Base-by-base conservation (phyloP, 2,329 filamentous ascomycete species). In the Penicillium italicum region DNA sequence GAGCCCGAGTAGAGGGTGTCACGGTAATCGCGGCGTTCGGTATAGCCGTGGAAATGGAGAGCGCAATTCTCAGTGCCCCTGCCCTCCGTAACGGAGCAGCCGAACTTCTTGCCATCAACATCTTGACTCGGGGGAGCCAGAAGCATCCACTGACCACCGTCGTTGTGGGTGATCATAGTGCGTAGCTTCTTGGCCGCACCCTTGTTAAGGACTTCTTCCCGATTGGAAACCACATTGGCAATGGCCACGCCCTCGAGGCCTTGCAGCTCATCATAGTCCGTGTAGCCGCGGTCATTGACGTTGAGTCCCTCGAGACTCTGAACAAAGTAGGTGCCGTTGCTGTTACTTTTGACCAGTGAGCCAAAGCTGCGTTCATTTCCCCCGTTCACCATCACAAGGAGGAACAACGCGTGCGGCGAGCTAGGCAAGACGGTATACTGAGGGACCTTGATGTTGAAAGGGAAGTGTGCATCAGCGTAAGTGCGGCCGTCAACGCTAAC, bases 261-360 rank as follows among this genome's bases (percentile, higher is more conserved):
- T 45, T 89, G 83, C 79, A 97, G 91, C 77, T 96, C 97, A 72
- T 99, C 94, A 73, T 96, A 99, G 70, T 99, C 94, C 42, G 96
- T 93, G 67, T 87, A 97, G 41, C 87, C 91, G 2, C 72, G 65
- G 12, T 81, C 77, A 69, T 97, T 86, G 64, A 90, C 84, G 73
- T 97, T 97, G 69, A 97, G 91, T 20, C 84, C 85, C 46, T 84
- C 79, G 24, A 94, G 80, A 72, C 90, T 95, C 61, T 96, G 78
- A 12, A 96, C 90, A 68, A 97, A 99, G 1, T 89, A 94, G 0
- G 94, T 99, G 51, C 94, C 94, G 69, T 99, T 97, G 66, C 91
- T 97, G 77, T 99, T 99, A 69, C 91, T 97, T 83, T 97, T 99
- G 74, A 99, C 85, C 64, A 99, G 90, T 24, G 88, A 88, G 36